Percentiles rank a stretch among this genome's conserved stretches.
These are phyloP conservation scores for Fusarium sp. DNA, from an alignment of 2,329 filamentous ascomycete species.

Conservation along the genomic window DNA sequence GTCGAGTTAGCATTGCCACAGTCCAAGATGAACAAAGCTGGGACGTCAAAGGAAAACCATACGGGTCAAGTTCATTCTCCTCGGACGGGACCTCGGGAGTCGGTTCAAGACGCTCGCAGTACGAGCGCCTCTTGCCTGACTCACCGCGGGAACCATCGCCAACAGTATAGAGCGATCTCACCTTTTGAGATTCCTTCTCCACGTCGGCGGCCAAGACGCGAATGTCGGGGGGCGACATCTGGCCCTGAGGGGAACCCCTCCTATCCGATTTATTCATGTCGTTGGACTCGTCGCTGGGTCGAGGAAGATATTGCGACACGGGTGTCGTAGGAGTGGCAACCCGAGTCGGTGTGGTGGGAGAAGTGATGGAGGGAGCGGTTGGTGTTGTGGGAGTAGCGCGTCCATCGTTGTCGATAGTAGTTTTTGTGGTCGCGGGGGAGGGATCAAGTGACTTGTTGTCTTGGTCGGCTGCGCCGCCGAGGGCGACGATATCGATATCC, in stretches of 20 bases:
- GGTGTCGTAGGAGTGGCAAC: slow-evolving; percentile 39
- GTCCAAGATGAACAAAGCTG: slow-evolving; percentile 36
- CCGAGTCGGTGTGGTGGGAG: slow-evolving; percentile 23
- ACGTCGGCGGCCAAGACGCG: slow-evolving; percentile 66
- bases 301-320: slow-evolving; percentile 37
- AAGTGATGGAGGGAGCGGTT: slow-evolving; percentile 14
- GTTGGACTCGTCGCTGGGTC: slow-evolving; percentile 42
- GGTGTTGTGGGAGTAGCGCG: slow-evolving; percentile 39
- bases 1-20: slow-evolving; percentile 47
- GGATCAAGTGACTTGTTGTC: slow-evolving; percentile 7
- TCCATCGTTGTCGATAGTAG: slow-evolving; percentile 37
- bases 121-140: slow-evolving; percentile 62
- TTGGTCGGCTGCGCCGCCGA: slow-evolving; percentile 39
- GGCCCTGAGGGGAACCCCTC: slow-evolving; percentile 27
- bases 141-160: slow-evolving; percentile 66
- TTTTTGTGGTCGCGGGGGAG: slow-evolving; percentile 25
- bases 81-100: slow-evolving; percentile 64
- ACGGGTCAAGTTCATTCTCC: slow-evolving; percentile 67
- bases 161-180: slow-evolving; percentile 74
- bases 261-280: slow-evolving; percentile 37
- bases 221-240: slow-evolving; percentile 58
- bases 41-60: slow-evolving; percentile 64
- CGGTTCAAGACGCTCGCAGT: slow-evolving; percentile 62
- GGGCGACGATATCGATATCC: slow-evolving; percentile 39
- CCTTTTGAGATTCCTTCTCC: slow-evolving; percentile 75